Evolutionary conservation across 148 eudicot genomes (phyloP), one percentile per base, ranked within the genome.

Genomic region (Limonium bicolor): DNA sequence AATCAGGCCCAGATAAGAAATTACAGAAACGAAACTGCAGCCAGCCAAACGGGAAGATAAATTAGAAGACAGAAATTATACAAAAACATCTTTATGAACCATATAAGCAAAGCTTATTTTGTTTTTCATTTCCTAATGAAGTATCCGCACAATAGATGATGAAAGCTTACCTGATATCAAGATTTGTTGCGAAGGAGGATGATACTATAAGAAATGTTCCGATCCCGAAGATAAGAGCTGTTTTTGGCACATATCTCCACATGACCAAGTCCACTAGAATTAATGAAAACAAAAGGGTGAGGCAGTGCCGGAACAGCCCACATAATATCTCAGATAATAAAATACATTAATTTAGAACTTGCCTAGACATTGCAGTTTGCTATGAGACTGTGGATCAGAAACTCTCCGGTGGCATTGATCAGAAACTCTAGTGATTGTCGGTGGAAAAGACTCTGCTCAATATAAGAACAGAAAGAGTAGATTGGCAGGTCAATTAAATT

Each of bases 401-500:
- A 21, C 48, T 43, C 48, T 25, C 31, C 27, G 48, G 4, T 43
- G 13, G n/a, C n/a, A n/a, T 43, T 28, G 13, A 25, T 43, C 48
- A 43, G 48, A 43, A 25, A n/a, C 48, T 43, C 48, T 14, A n/a
- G 21, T 36, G 41, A 0, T 17, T 15, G 11, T 20, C 5, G n/a
- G 3, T 24, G 21, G 33, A 1, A 0, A 9, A 31, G 33, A 29
- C 4, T 15, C n/a, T n/a, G n/a, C n/a, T n/a, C n/a, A n/a, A n/a
- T n/a, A n/a, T n/a, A n/a, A n/a, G n/a, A n/a, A n/a, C n/a, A n/a
- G n/a, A n/a, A n/a, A n/a, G n/a, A n/a, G n/a, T n/a, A n/a, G n/a
- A n/a, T n/a, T n/a, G n/a, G n/a, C n/a, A n/a, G n/a, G n/a, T n/a
- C 14, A 39, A 22, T 38, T 9, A 77, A 86, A 86, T 82, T 82